Base-by-base conservation (phyloP, 1,284 basidiomycete species). In the Leccinum pachyderme region DNA sequence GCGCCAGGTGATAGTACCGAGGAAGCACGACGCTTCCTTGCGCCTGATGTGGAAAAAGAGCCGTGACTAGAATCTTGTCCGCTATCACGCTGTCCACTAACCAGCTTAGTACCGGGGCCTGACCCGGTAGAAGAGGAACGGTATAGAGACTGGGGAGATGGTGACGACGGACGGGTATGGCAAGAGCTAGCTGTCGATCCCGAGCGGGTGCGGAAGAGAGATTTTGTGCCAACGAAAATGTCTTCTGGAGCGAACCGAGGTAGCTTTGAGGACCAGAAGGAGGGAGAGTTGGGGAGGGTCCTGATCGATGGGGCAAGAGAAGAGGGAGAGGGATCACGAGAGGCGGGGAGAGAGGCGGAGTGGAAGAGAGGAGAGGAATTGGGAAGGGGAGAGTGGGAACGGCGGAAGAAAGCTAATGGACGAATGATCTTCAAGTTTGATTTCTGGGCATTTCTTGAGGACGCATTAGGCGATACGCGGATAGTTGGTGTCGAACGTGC, bases 191-290 rank as follows among this genome's bases (percentile, higher is more conserved):
- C 47, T 11, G 56, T 8, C 33, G 64, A 52, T 53, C 72, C 72
- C 8, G 81, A 76, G 35, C 74, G 71, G 8, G 75, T 28, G 47
- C 81, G 78, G 66, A 81, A 80, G 56, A 83, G 72, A 35, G 76
- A 75, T 57, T 73, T 78, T 29, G 77, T 69, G 35, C 77, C 74
- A 32, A 76, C 72, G 51, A 77, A 67, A 31, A 77, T 69, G 49
- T 78, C 75, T 44, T 79, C 77, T 7, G 74, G 64, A 13, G 74
- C 69, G 41, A 75, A 65, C 37, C 68, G 72, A 49, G 65, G 61
- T 50, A 64, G 57, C 29, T 49, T 66, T 41, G 46, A 6, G 7
- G 63, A 41, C 4, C 49, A 61, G 27, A 47, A 41, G 18, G 53
- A 49, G 5, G 65, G 68, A 5, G 61, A 57, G 24, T 4, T 54